Evolutionary conservation across 768 basidiomycete species (phyloP), one percentile per base, ranked within the genome.

Genomic region (Tricholoma sp.): DNA sequence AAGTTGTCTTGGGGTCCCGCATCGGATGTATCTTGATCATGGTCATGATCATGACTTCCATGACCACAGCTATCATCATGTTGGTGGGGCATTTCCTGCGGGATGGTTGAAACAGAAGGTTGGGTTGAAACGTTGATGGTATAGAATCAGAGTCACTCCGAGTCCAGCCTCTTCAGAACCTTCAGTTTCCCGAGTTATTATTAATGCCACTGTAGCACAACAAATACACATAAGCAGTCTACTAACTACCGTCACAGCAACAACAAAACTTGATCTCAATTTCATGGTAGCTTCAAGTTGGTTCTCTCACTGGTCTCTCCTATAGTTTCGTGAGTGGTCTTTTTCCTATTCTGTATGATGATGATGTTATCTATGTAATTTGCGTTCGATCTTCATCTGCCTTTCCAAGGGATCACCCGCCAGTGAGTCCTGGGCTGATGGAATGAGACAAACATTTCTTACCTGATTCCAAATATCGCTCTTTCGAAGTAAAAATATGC

Each of bases 281-380:
- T n/a, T n/a, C n/a, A n/a, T n/a, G n/a, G n/a, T n/a, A n/a, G n/a
- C n/a, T n/a, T n/a, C n/a, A n/a, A n/a, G n/a, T n/a, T n/a, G n/a
- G n/a, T n/a, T n/a, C n/a, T n/a, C n/a, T n/a, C n/a, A n/a, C n/a
- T n/a, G n/a, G n/a, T n/a, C n/a, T n/a, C n/a, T n/a, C 29, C 35
- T 18, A 52, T 27, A 22, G 39, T 68, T 74, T 64, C 68, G 70
- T 69, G 22, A 53, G 19, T 50, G 54, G 58, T 37, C 22, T 19
- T 37, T 62, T 37, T 62, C 22, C 24, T 9, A 50, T 57, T 57
- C 45, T 53, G n/a, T n/a, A n/a, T 27, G 59, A 31, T 57, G 64
- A 50, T 71, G 81, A 89, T 89, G 86, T 63, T 77, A 72, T 71
- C 75, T 63, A 77, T 74, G 89, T 91, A 91, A 91, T 91, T 91